Evolutionary conservation across 768 basidiomycete genomes (phyloP).

Genomic region (Coprinopsis cinerea): DNA sequence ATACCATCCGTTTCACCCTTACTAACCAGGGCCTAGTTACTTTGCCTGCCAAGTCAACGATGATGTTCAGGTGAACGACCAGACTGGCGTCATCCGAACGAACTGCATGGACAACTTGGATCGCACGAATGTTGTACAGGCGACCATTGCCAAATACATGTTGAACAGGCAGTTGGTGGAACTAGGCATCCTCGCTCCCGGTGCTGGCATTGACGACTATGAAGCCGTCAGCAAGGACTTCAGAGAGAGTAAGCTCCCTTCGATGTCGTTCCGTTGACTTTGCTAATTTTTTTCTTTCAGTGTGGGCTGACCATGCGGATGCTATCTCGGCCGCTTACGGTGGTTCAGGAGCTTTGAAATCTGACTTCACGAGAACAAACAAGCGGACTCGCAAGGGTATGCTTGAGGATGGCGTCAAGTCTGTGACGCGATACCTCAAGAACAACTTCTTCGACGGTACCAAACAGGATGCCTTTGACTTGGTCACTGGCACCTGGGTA

Average conservation of each 20-base stretch:
- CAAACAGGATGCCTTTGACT: constrained; percentile 93
- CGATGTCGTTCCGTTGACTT: not conserved
- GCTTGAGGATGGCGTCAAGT: constrained; percentile 84
- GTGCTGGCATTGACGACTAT: constrained; percentile 76
- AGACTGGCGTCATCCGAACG: constrained; percentile 78
- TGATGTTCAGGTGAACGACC: constrained; percentile 46
- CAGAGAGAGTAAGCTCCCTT: constrained; percentile 66
- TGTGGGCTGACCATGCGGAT: constrained; percentile 98
- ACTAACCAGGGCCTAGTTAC: constrained; percentile 42
- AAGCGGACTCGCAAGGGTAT: constrained; percentile 76
- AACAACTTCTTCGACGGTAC: constrained; percentile 97
- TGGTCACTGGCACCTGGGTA: constrained; percentile 87
- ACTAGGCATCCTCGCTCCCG: constrained; percentile 64
- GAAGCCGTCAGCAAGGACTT: constrained; percentile 75
- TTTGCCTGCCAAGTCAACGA: constrained; percentile 60
- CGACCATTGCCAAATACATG: constrained; percentile 81
- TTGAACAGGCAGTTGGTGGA: constrained; percentile 72
- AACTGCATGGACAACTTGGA: constrained; percentile 99
- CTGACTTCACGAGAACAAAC: constrained; percentile 93
- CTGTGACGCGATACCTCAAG: constrained; percentile 78
- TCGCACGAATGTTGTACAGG: constrained; percentile 95
- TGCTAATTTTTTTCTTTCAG: constrained; percentile 33
- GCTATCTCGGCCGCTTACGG: constrained; percentile 85
- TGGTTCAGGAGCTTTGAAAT: constrained; percentile 93
- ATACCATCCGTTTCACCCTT: not conserved